These are phyloP conservation scores for Vigna nakashimae DNA, from an alignment of 306 rosid species.

Conservation along the genomic window DNA sequence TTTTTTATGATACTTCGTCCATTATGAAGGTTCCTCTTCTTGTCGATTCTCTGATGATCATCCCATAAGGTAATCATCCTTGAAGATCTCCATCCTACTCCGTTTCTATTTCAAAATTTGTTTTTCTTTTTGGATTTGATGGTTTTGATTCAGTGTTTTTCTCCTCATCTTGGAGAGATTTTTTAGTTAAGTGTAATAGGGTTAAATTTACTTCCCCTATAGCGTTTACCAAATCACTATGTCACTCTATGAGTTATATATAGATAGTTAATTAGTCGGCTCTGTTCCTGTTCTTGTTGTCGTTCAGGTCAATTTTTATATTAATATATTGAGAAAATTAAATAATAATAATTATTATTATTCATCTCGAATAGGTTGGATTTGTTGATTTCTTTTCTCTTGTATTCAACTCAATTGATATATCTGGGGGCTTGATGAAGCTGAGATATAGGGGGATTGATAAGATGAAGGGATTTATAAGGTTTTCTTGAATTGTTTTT, in stretches of 20 bases:
- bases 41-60: slow-evolving; percentile 73
- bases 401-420: slow-evolving; percentile 51
- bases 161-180: slow-evolving; percentile 67
- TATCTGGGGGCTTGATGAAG: slow-evolving; percentile 96
- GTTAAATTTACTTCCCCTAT: slow-evolving; percentile 52
- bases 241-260: neutral
- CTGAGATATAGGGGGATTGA: slow-evolving; percentile 98
- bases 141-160: slow-evolving; percentile 65
- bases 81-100: slow-evolving; percentile 48
- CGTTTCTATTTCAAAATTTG: slow-evolving; percentile 6
- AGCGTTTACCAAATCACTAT: slow-evolving; percentile 55
- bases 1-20: slow-evolving; percentile 72
- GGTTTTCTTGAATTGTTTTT: slow-evolving; percentile 67
- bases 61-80: slow-evolving; percentile 78
- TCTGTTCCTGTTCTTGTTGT: neutral
- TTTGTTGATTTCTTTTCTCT: slow-evolving; percentile 42
- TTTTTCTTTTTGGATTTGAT: slow-evolving; percentile 54
- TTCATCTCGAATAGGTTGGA: slow-evolving; percentile 33
- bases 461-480: slow-evolving; percentile 64
- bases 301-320: slow-evolving; percentile 23
- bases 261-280: neutral
- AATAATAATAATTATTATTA: neutral
- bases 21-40: slow-evolving; percentile 61
- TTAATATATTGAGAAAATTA: slow-evolving; percentile 36
- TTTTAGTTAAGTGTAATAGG: slow-evolving; percentile 58